phyloP scores from a whole-genome alignment of 495 filamentous ascomycete genomes.

The Tuber microsphaerosporum region DNA sequence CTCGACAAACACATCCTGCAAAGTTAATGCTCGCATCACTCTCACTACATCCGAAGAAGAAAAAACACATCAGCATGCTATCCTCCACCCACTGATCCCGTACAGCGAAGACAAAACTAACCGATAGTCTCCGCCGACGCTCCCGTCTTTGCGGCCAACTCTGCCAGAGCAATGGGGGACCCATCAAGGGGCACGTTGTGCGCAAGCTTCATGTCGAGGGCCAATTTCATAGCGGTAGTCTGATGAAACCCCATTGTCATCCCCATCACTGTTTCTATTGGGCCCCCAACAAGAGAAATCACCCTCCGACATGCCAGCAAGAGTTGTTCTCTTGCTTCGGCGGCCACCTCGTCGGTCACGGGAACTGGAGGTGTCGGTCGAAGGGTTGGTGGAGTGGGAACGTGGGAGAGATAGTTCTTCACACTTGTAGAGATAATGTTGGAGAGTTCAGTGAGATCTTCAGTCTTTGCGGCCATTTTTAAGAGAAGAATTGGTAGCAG shows the following conservation, averaged over 20 bases:
- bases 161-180: slow-evolving; percentile 1
- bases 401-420: slow-evolving; percentile 10
- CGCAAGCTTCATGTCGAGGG: slow-evolving; percentile 7
- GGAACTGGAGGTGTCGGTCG: slow-evolving; percentile 7
- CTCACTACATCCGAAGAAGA: background rate
- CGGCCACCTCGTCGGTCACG: slow-evolving; percentile 1
- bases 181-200: slow-evolving; percentile 6
- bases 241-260: background rate
- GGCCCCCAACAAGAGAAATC: slow-evolving; percentile 9
- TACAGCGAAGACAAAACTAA: background rate
- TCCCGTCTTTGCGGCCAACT: slow-evolving; percentile 6
- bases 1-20: slow-evolving; percentile 9
- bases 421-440: slow-evolving; percentile 3
- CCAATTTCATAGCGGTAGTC: background rate
- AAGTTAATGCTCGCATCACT: slow-evolving; percentile 12
- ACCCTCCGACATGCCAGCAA: slow-evolving; percentile 9
- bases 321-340: slow-evolving; percentile 7
- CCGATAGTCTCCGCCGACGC: slow-evolving; percentile 6
- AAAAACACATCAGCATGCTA: background rate
- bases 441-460: slow-evolving; percentile 9
- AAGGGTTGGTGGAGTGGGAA: slow-evolving; percentile 4
- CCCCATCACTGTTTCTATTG: background rate
- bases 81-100: background rate
- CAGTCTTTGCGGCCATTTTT: slow-evolving; percentile 11
- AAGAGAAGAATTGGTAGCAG: background rate